Percentiles rank a stretch among this genome's conserved stretches.
Conservation (phyloP, 768 basidiomycete genomes). For the Lanmaoa pseudosensibilis region DNA sequence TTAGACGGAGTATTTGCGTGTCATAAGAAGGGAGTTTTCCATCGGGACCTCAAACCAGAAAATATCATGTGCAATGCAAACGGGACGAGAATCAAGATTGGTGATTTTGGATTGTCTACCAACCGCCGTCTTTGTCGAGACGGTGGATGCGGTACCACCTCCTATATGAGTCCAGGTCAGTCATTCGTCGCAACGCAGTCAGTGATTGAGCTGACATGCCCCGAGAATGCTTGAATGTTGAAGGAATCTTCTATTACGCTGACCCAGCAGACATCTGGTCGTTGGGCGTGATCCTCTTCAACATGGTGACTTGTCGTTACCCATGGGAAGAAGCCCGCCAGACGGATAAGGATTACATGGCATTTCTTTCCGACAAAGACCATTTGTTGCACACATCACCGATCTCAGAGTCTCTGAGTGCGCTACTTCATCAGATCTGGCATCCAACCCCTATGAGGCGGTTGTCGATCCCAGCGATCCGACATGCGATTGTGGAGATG, state of each 20-base stretch:
- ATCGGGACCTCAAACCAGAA: slow-evolving; percentile 88
- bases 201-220: slow-evolving; percentile 4
- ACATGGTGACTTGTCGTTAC: slow-evolving; percentile 64
- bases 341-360: background rate
- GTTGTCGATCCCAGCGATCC: slow-evolving; percentile 20
- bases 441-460: slow-evolving; percentile 12
- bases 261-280: slow-evolving; percentile 61
- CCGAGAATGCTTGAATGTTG: slow-evolving; percentile 57
- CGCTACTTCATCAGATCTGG: slow-evolving; percentile 16
- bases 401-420: slow-evolving; percentile 11
- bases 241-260: slow-evolving; percentile 23
- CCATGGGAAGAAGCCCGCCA: slow-evolving; percentile 18
- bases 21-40: slow-evolving; percentile 69
- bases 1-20: slow-evolving; percentile 76
- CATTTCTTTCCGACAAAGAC: slow-evolving; percentile 1
- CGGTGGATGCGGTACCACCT: slow-evolving; percentile 58
- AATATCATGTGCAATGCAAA: slow-evolving; percentile 64
- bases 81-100: slow-evolving; percentile 56
- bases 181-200: background rate
- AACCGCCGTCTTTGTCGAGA: slow-evolving; percentile 43
- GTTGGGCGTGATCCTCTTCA: slow-evolving; percentile 78
- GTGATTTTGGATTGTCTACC: slow-evolving; percentile 78
- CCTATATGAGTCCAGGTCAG: slow-evolving; percentile 74
- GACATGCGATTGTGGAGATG: slow-evolving; percentile 14
- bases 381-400: slow-evolving; percentile 1